Evolutionary conservation across 2,329 filamentous ascomycete species (phyloP).

Genomic region (Sarocladium oryzae): DNA sequence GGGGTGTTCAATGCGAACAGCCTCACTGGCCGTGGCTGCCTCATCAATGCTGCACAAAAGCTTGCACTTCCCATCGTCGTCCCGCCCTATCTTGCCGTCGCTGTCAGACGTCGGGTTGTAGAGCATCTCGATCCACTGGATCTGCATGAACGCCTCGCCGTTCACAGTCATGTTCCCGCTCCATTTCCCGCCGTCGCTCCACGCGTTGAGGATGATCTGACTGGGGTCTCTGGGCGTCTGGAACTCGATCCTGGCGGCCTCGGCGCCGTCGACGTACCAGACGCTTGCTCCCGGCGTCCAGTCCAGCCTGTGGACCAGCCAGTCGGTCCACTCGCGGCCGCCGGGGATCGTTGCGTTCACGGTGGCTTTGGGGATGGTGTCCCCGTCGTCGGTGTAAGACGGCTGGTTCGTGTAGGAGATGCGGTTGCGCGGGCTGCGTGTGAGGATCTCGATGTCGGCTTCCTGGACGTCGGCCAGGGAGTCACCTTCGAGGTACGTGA

Average conservation of each 20-base stretch:
- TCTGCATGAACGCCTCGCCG: constrained; percentile 46
- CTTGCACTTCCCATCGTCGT: constrained; percentile 9
- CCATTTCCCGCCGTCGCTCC: constrained; percentile 56
- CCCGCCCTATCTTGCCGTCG: too few species aligned
- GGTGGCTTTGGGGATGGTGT: constrained; percentile 40
- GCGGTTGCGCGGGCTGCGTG: constrained; percentile 33
- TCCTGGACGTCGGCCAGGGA: constrained; percentile 38
- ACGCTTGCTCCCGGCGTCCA: constrained; percentile 47
- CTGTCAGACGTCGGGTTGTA: constrained; percentile 48
- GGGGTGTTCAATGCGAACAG: constrained; percentile 6
- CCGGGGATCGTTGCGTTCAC: constrained; percentile 39
- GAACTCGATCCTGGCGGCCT: constrained; percentile 46
- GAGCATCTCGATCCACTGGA: constrained; percentile 57
- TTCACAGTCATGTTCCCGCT: constrained; percentile 49
- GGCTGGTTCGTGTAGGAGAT: constrained; percentile 58
- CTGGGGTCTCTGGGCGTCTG: constrained; percentile 47
- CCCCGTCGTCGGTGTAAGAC: constrained; percentile 36
- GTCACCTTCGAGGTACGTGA: constrained; percentile 38
- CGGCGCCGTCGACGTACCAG: constrained; percentile 48
- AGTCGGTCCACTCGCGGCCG: constrained; percentile 41
- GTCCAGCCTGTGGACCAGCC: constrained; percentile 54
- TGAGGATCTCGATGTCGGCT: constrained; percentile 47
- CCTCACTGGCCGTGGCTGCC: constrained; percentile 16
- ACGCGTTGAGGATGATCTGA: constrained; percentile 51
- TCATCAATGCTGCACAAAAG: constrained; percentile 31